These are phyloP conservation scores for Podaxis sp. DNA, from an alignment of 768 basidiomycete species.

Conservation along the genomic window DNA sequence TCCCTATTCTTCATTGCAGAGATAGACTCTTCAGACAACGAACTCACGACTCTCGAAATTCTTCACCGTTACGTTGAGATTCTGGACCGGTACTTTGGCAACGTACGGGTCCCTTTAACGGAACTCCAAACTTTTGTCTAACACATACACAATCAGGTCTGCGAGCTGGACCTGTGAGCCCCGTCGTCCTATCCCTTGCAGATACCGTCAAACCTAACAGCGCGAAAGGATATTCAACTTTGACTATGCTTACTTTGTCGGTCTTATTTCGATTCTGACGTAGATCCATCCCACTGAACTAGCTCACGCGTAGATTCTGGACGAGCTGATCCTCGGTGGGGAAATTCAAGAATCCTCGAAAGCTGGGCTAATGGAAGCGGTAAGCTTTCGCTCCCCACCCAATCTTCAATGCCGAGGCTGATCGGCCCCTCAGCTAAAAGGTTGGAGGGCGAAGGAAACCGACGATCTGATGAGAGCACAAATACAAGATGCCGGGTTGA, in stretches of 20 bases:
- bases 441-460: background rate
- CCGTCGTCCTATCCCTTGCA: background rate
- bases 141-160: slow-evolving; percentile 61
- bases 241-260: slow-evolving; percentile 88
- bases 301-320: slow-evolving; percentile 59
- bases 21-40: slow-evolving; percentile 82
- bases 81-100: slow-evolving; percentile 87
- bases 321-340: slow-evolving; percentile 91
- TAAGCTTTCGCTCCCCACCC: slow-evolving; percentile 19
- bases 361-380: slow-evolving; percentile 50
- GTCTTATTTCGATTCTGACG: slow-evolving; percentile 15
- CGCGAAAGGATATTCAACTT: slow-evolving; percentile 91
- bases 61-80: slow-evolving; percentile 94
- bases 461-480: background rate
- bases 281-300: background rate
- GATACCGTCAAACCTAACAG: background rate
- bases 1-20: slow-evolving; percentile 95
- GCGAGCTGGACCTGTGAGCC: slow-evolving; percentile 87
- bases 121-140: slow-evolving; percentile 44
- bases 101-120: slow-evolving; percentile 49
- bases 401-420: background rate
- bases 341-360: slow-evolving; percentile 94
- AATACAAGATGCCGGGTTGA: slow-evolving; percentile 3
- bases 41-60: slow-evolving; percentile 88
- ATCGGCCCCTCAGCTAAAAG: background rate